phyloP scores from a whole-genome alignment of 495 filamentous ascomycete species.

The Aspergillus sparsus region DNA sequence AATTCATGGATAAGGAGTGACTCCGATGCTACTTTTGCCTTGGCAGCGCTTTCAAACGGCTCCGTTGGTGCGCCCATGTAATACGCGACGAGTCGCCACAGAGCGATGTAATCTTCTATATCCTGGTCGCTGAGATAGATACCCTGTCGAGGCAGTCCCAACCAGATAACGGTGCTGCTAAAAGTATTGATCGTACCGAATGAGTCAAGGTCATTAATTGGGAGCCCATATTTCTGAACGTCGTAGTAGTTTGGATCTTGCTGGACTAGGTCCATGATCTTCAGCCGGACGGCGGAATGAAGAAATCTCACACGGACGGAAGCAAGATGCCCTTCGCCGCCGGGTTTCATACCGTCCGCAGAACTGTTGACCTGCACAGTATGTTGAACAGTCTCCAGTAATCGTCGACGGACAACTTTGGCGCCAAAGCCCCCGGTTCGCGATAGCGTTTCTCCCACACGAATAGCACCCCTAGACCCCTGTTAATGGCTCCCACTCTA shows the following conservation, averaged over 20 bases:
- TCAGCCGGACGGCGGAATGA: conserved; percentile 67
- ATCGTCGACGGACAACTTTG: conserved; percentile 63
- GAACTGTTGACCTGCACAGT: conserved; percentile 66
- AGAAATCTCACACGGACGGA: conserved; percentile 72
- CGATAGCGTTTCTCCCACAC: conserved; percentile 72
- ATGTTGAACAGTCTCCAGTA: conserved; percentile 77
- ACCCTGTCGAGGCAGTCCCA: conserved; percentile 70
- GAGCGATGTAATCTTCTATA: conserved; percentile 65
- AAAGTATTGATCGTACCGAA: conserved; percentile 71
- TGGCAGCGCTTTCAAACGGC: conserved; percentile 54
- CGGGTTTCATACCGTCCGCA: conserved; percentile 63
- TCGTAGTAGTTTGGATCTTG: conserved; percentile 63
- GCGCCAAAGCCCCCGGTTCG: conserved; percentile 77
- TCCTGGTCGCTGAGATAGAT: conserved; percentile 63
- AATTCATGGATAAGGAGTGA: conserved; percentile 63
- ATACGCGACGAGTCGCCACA: conserved; percentile 74
- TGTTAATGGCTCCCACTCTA: not conserved
- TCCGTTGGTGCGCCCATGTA: conserved; percentile 68
- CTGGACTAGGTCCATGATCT: conserved; percentile 60
- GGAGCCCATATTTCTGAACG: conserved; percentile 58
- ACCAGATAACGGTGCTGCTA: conserved; percentile 63
- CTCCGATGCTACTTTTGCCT: conserved; percentile 64
- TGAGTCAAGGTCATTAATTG: conserved; percentile 74
- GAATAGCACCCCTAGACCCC: conserved; percentile 45
- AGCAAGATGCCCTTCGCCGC: conserved; percentile 65